Evolutionary conservation across 2,329 filamentous ascomycete species (phyloP).

Genomic region (Monilinia polystroma): DNA sequence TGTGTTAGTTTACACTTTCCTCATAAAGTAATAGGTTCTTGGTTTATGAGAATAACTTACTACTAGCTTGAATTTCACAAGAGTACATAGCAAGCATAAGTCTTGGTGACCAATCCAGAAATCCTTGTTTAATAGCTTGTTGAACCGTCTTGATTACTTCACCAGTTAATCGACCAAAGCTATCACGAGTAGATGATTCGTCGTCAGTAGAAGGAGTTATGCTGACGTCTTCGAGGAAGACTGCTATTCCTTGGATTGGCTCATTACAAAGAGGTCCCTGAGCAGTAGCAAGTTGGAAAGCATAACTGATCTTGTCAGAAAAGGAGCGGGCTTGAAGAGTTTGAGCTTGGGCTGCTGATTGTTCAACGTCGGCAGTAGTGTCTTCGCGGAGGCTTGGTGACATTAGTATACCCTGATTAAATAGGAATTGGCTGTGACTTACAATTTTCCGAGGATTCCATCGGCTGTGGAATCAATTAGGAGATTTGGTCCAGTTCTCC

Average conservation of each 20-base stretch:
- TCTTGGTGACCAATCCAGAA: conserved; percentile 95
- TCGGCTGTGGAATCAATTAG: conserved; percentile 78
- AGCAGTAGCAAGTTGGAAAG: conserved; percentile 86
- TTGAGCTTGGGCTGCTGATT: conserved; percentile 46
- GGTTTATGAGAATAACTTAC: conserved; percentile 48
- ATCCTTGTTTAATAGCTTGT: conserved; percentile 77
- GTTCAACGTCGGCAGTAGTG: conserved; percentile 34
- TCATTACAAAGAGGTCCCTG: conserved; percentile 92
- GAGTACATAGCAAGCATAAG: conserved; percentile 96
- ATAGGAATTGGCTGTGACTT: conserved; percentile 35
- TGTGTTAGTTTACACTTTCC: conserved; percentile 26
- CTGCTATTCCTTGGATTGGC: conserved; percentile 87
- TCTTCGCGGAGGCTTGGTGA: conserved; percentile 32
- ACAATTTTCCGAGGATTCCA: conserved; percentile 71
- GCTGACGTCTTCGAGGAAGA: conserved; percentile 79
- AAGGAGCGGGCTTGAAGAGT: conserved; percentile 65
- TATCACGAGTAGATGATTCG: conserved; percentile 57
- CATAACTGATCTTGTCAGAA: conserved; percentile 86
- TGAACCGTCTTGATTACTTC: conserved; percentile 90
- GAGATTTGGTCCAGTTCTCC: conserved; percentile 81
- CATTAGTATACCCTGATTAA: neutral
- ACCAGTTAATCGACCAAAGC: conserved; percentile 78
- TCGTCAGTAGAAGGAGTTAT: conserved; percentile 57
- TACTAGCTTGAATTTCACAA: conserved; percentile 94
- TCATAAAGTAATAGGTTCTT: neutral